Percentiles rank a stretch among this genome's conserved stretches.
phyloP scores from a whole-genome alignment of 2,329 filamentous ascomycete genomes.

The Neurospora crassa region DNA sequence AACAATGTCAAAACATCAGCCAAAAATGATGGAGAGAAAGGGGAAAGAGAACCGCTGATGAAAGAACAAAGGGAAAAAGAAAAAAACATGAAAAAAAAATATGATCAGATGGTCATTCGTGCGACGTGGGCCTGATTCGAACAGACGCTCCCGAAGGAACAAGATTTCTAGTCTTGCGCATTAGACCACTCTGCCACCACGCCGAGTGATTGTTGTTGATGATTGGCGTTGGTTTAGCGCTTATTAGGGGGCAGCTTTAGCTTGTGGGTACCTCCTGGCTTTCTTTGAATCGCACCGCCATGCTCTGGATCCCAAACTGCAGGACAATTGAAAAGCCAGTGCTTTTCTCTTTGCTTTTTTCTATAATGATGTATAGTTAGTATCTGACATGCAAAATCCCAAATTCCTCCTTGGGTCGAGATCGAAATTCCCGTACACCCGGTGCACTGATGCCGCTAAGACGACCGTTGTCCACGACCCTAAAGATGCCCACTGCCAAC shows the following conservation, averaged over 20 bases:
- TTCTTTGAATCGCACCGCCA: too few relatives aligned
- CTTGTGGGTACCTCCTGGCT: too few relatives aligned
- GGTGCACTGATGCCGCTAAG: not conserved
- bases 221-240: not conserved
- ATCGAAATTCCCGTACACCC: not conserved
- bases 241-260: not conserved
- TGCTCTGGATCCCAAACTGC: not conserved
- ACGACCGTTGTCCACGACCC: not conserved
- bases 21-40: too few relatives aligned
- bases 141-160: too few relatives aligned
- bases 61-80: too few relatives aligned
- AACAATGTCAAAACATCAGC: too few relatives aligned
- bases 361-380: not conserved
- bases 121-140: not conserved
- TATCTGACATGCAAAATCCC: not conserved
- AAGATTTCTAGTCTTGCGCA: not conserved
- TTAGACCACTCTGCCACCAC: not conserved
- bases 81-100: not conserved
- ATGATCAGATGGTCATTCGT: not conserved
- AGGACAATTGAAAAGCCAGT: not conserved
- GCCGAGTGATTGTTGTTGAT: not conserved
- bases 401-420: not conserved
- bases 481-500: not conserved
- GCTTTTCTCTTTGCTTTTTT: not conserved
- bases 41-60: not conserved